Conservation (phyloP, 352 stramenopile genomes). For the Elongisporangium undulatum region DNA sequence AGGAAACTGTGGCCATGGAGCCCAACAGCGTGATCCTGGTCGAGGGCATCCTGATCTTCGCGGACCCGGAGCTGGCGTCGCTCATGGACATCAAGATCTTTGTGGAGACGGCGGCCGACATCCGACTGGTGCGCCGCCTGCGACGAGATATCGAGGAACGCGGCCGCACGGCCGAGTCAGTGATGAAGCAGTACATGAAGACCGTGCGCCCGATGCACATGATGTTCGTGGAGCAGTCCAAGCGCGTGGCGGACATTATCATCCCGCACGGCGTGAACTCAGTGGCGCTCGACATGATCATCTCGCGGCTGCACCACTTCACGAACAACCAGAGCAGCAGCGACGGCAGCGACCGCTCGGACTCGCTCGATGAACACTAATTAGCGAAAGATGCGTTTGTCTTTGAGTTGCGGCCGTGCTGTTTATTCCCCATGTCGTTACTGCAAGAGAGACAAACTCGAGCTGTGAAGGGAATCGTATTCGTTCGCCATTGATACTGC, state of each 20-base stretch:
- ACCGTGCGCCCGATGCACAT: constrained; percentile 99
- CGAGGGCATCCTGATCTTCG: constrained; percentile 97
- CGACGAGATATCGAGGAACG: constrained; percentile 94
- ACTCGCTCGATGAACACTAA: constrained; percentile 36
- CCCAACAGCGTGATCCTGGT: constrained; percentile 93
- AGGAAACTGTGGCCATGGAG: constrained; percentile 72
- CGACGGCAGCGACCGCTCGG: constrained; percentile 38
- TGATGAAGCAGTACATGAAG: constrained; percentile 96
- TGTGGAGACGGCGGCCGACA: constrained; percentile 94
- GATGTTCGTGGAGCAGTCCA: constrained; percentile 97
- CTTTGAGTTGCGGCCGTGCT: constrained; percentile 1
- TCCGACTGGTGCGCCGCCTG: constrained; percentile 92
- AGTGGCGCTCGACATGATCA: constrained; percentile 93
- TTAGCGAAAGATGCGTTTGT: not conserved
- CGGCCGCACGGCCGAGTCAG: constrained; percentile 89
- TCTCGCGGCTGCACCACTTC: constrained; percentile 86
- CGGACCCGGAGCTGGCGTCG: constrained; percentile 81
- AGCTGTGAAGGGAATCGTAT: not conserved
- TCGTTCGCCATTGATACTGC: not conserved
- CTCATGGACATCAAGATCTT: constrained; percentile 98
- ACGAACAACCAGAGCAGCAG: constrained; percentile 40
- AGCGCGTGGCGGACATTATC: constrained; percentile 94
- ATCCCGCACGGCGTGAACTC: constrained; percentile 93
- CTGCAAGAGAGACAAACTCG: constrained; percentile 1
- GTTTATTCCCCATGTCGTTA: constrained; percentile 1